Base-by-base conservation (phyloP, 192 early-diverging fungal genomes). In the Linnemannia elongata region DNA sequence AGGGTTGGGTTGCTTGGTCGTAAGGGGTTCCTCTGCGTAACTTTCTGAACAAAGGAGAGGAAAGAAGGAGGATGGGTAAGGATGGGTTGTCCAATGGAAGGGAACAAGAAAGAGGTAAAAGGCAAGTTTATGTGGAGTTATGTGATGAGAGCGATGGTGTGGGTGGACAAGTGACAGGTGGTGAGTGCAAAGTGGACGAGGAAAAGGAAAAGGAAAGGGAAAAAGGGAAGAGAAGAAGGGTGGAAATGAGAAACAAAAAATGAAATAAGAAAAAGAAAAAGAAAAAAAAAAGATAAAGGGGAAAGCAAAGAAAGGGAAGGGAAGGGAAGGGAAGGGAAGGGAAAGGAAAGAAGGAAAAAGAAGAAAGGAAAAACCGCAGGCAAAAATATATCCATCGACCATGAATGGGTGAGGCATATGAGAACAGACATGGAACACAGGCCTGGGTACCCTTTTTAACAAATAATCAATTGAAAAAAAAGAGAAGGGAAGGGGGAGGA, bases 71-170 rank as follows among this genome's bases (percentile, higher is more conserved):
- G 42, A 3, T n/a, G 39, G 22, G 60, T 12, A 6, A 47, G 52
- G 17, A 57, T 55, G n/a, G 30, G 57, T 38, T 69, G 63, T 41
- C 44, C 72, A 72, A 73, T 55, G 57, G 79, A 60, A 44, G 79
- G 47, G 35, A 24, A 1, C 44, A 49, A 15, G 22, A 30, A 20
- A 8, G 41, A 76, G 18, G 45, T 30, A 13, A 42, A 10, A 6
- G 13, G 49, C n/a, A 15, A 60, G 45, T 36, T 38, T 41, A 57
- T 6, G 36, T 39, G 55, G 55, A 22, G 74, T 54, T 54, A 17
- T 52, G 52, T 4, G 33, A 39, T 39, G 47, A 24, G 35, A 20
- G 17, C 42, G 41, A 35, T 72, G 38, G 49, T 41, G 55, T 8
- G 36, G 55, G 49, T 42, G 41, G 30, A 35, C 6, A 15, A n/a